Conservation (phyloP, 345 rosid genomes). For the Streptanthus diversifolius region DNA sequence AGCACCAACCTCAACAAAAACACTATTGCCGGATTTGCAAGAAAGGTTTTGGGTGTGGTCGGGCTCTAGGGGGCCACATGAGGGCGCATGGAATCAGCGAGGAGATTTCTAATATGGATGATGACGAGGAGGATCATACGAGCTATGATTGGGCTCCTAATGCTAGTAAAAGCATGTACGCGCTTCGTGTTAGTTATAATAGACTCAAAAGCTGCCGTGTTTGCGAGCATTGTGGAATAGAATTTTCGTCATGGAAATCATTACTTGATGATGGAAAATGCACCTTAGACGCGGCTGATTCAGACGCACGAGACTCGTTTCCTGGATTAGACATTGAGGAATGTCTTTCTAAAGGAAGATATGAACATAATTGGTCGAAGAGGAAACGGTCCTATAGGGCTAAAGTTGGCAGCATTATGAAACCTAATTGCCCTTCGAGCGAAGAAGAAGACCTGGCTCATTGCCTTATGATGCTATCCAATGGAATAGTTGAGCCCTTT, state of each 20-base stretch:
- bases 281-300: slow-evolving; percentile 47
- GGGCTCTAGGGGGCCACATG: slow-evolving; percentile 66
- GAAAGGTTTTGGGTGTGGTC: slow-evolving; percentile 55
- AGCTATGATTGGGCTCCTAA: slow-evolving; percentile 46
- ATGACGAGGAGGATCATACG: slow-evolving; percentile 48
- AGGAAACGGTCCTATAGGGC: slow-evolving; percentile 63
- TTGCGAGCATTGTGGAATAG: slow-evolving; percentile 75
- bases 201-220: slow-evolving; percentile 56
- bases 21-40: slow-evolving; percentile 62
- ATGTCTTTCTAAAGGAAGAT: slow-evolving; percentile 27
- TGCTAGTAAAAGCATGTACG: slow-evolving; percentile 57
- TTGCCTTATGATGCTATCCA: slow-evolving; percentile 80
- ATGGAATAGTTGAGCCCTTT: slow-evolving; percentile 51
- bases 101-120: slow-evolving; percentile 31
- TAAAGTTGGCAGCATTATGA: slow-evolving; percentile 37
- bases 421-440: slow-evolving; percentile 44
- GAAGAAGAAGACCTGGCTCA: slow-evolving; percentile 92
- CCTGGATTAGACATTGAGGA: slow-evolving; percentile 41
- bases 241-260: slow-evolving; percentile 77
- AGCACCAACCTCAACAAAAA: slow-evolving; percentile 38
- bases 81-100: slow-evolving; percentile 59
- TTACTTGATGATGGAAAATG: slow-evolving; percentile 80
- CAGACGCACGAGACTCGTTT: slow-evolving; percentile 42
- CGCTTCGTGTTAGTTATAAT: slow-evolving; percentile 61
- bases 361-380: slow-evolving; percentile 49